phyloP scores from a whole-genome alignment of 805 yeast species.

The Saccharomycopsis fermentans region DNA sequence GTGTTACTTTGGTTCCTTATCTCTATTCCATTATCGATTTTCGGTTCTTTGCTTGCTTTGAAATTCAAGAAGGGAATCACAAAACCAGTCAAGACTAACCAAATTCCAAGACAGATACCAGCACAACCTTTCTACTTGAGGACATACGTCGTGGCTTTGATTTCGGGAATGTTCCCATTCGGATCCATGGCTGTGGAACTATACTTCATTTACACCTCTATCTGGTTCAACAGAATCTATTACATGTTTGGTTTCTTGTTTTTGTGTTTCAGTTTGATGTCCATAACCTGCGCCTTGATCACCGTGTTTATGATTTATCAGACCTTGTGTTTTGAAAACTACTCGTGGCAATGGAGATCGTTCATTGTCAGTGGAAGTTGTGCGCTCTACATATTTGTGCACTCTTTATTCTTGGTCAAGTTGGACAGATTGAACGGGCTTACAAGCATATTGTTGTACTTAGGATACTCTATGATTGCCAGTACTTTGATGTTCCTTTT shows the following conservation, averaged over 20 bases:
- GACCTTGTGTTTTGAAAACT: conserved; percentile 80
- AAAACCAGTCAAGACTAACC: conserved; percentile 85
- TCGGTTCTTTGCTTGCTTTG: conserved; percentile 74
- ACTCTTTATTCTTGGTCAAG: conserved; percentile 65
- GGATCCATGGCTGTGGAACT: conserved; percentile 92
- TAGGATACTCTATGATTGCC: conserved; percentile 72
- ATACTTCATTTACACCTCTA: conserved; percentile 80
- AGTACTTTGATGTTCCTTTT: conserved; percentile 64
- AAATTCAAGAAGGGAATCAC: conserved; percentile 39
- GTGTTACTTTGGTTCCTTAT: conserved; percentile 76
- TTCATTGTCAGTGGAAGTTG: conserved; percentile 83
- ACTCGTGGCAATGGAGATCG: conserved; percentile 97
- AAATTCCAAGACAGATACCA: conserved; percentile 94
- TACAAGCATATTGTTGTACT: conserved; percentile 65
- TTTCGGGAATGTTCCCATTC: conserved; percentile 89
- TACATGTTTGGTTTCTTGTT: conserved; percentile 97
- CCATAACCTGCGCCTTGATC: conserved; percentile 69
- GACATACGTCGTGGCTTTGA: conserved; percentile 52
- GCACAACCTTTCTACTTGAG: conserved; percentile 76
- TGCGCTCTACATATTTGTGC: conserved; percentile 72
- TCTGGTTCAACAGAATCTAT: conserved; percentile 89
- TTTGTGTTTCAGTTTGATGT: conserved; percentile 76
- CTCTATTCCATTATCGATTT: conserved; percentile 73
- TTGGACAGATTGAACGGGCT: conserved; percentile 58
- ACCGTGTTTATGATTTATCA: conserved; percentile 75